phyloP scores from a whole-genome alignment of 345 rosid species.

The Moricandia moricandioides region DNA sequence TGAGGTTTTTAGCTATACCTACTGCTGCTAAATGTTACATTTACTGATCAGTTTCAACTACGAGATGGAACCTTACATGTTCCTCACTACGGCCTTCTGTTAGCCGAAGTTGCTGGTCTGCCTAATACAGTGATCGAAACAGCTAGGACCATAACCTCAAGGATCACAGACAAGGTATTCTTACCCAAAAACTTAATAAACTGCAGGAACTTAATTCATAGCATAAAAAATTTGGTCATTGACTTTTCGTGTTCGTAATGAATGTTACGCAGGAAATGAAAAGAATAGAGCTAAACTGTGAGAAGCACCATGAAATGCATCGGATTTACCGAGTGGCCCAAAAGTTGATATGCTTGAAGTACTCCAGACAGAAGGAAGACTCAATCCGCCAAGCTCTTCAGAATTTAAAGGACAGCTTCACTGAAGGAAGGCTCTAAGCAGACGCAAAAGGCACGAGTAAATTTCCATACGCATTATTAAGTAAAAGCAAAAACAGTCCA shows the following conservation, averaged over 20 bases:
- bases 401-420: conserved; percentile 56
- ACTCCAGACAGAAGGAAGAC: conserved; percentile 61
- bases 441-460: not conserved
- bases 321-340: conserved; percentile 57
- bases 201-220: not conserved
- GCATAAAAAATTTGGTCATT: no score
- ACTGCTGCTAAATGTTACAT: conserved; percentile 10
- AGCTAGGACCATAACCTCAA: conserved; percentile 71
- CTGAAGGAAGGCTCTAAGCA: conserved; percentile 40
- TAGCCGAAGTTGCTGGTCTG: conserved; percentile 86
- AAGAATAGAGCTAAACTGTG: conserved; percentile 66
- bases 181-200: not conserved
- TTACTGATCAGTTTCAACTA: conserved; percentile 60
- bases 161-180: conserved; percentile 62
- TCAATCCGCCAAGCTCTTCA: conserved; percentile 68
- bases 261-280: conserved; percentile 48
- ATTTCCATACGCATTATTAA: no score
- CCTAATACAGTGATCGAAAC: conserved; percentile 76
- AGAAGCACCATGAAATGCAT: conserved; percentile 46
- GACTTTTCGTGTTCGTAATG: not conserved
- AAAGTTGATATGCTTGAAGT: conserved; percentile 65
- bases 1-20: not conserved
- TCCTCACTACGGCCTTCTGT: conserved; percentile 78
- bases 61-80: conserved; percentile 72
- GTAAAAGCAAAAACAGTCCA: not conserved